Evolutionary conservation across 1,284 basidiomycete genomes (phyloP).

Genomic region (Neolentinus lepideus): DNA sequence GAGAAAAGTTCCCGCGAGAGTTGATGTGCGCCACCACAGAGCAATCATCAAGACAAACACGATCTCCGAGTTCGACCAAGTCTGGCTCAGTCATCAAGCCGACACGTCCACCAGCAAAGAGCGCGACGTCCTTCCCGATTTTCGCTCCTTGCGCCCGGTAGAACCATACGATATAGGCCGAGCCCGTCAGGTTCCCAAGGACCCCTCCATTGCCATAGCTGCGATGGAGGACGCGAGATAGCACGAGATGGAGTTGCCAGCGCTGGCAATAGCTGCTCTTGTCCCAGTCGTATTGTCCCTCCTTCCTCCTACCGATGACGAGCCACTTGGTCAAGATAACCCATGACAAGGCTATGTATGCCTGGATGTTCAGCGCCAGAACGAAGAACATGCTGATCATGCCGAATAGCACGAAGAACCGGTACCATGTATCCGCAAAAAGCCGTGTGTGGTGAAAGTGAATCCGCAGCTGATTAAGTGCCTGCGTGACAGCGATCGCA

Average conservation of each 20-base stretch:
- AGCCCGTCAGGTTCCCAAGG: constrained; percentile 27
- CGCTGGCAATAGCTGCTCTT: constrained; percentile 38
- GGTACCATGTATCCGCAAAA: constrained; percentile 28
- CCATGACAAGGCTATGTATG: constrained; percentile 27
- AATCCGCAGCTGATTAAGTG: constrained; percentile 24
- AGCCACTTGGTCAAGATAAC: constrained; percentile 33
- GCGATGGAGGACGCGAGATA: constrained; percentile 27
- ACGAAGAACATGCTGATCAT: constrained; percentile 30
- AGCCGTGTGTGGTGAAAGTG: constrained; percentile 21
- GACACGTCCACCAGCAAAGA: constrained; percentile 30
- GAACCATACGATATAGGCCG: constrained; percentile 36
- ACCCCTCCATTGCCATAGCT: constrained; percentile 34
- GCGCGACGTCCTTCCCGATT: constrained; percentile 32
- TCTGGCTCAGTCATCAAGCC: constrained; percentile 40
- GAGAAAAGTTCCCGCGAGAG: constrained; percentile 34
- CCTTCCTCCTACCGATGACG: constrained; percentile 28
- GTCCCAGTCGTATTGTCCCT: constrained; percentile 35
- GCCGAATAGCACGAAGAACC: constrained; percentile 28
- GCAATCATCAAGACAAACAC: constrained; percentile 34
- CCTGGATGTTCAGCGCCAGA: constrained; percentile 27
- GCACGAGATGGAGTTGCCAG: constrained; percentile 34
- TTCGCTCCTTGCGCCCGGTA: constrained; percentile 32
- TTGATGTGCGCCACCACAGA: constrained; percentile 41
- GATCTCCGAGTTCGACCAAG: constrained; percentile 33
- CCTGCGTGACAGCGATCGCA: constrained; percentile 30